Percentiles rank a stretch among this genome's conserved stretches.
Conservation (phyloP, 192 early-diverging fungal genomes). For the Dissophora ornata region DNA sequence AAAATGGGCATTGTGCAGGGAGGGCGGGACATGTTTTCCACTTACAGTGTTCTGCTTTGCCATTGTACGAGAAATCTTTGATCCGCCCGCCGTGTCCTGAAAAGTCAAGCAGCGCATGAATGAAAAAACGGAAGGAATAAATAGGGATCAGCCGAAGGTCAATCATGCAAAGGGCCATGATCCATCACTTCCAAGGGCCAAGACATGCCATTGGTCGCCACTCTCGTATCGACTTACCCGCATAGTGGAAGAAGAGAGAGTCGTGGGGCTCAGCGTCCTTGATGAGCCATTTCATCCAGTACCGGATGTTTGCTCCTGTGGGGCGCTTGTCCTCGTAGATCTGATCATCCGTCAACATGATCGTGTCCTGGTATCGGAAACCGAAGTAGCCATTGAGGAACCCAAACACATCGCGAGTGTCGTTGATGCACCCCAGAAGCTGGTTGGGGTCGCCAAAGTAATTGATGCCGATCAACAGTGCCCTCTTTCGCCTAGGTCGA, state of each 20-base stretch:
- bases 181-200: no score
- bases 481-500: slow-evolving; percentile 53
- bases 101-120: background rate
- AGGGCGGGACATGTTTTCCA: background rate
- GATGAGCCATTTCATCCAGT: slow-evolving; percentile 77
- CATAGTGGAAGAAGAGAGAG: slow-evolving; percentile 82
- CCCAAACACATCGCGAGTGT: slow-evolving; percentile 60
- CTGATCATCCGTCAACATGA: slow-evolving; percentile 79
- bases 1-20: no score
- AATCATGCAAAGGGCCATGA: no score
- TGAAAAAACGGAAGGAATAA: background rate
- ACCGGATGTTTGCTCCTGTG: slow-evolving; percentile 67
- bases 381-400: slow-evolving; percentile 68
- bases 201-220: no score
- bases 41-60: slow-evolving; percentile 49
- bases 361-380: slow-evolving; percentile 67
- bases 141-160: no score
- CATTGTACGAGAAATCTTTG: slow-evolving; percentile 54
- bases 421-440: slow-evolving; percentile 53
- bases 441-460: slow-evolving; percentile 62
- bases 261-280: slow-evolving; percentile 73
- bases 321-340: slow-evolving; percentile 55
- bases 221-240: no score
- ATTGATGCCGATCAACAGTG: slow-evolving; percentile 72
- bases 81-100: slow-evolving; percentile 56